Base-by-base conservation (phyloP, 495 filamentous ascomycete species). In the Wilcoxina mikolae region DNA sequence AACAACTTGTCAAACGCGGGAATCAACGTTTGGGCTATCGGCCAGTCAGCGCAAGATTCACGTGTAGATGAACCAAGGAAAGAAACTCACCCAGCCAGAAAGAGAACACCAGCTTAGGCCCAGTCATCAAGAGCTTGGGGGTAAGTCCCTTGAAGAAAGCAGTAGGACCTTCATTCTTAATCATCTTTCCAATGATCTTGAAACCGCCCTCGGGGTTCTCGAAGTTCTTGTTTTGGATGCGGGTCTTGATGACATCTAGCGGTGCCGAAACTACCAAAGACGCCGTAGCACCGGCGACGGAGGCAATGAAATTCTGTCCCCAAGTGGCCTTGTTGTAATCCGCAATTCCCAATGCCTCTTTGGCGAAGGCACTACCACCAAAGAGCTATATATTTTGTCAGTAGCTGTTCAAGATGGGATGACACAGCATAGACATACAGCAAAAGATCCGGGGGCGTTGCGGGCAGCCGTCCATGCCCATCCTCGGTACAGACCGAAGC, bases 171-270 rank as follows among this genome's bases (percentile, higher is more conserved):
- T 99, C 91, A 56, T 93, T 77, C 75, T 78, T 81, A 44, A 82
- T 74, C 91, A 99, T 99, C 61, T 85, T 94, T 20, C 79, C 77
- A 49, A 87, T 69, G 64, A 99, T 95, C 56, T 77, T 77, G 79
- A 94, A 87, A 45, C 91, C 91, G 58, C 83, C 83, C 74, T 95
- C 88, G 55, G 87, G 88, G 74, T 91, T 86, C 56, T 99, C 93
- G 67, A 99, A 99, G 73, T 99, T 96, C 67, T 85, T 79, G 74
- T 96, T 99, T 74, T 99, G 91, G 67, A 99, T 96, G 65, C 91
- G 79, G 51, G 91, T 99, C 77, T 99, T 99, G 76, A 99, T 93
- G 62, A 99, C 91, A 64, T 99, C 91, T 46, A 99, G 77, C 18
- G 91, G 91, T 15, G 90, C 91, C 29, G 89, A 95, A 2, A 99